Conservation (phyloP, 768 basidiomycete species). For the Leccinum incarnatum region DNA sequence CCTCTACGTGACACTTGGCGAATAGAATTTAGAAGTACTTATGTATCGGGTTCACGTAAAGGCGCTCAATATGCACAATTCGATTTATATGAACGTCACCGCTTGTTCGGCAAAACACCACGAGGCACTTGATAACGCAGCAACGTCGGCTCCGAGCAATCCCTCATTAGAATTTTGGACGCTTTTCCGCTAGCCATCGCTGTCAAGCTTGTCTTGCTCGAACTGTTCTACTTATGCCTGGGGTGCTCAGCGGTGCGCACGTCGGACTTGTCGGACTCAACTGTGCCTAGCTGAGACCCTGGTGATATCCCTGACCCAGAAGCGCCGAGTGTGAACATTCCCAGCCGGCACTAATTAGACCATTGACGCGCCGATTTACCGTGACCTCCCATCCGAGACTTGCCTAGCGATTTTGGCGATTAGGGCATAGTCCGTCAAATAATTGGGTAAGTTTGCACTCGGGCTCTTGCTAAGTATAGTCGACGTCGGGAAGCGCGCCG, state of each 20-base stretch:
- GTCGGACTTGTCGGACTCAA: neutral
- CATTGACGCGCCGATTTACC: neutral
- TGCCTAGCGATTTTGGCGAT: conserved; percentile 22
- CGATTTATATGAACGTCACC: neutral
- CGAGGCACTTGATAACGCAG: neutral
- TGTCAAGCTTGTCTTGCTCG: neutral
- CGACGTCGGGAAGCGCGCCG: neutral
- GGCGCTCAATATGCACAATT: neutral
- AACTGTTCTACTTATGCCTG: neutral
- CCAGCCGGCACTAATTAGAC: conserved; percentile 1
- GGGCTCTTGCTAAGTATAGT: neutral
- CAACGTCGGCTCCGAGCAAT: neutral
- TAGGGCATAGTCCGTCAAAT: conserved; percentile 18
- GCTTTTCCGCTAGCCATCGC: neutral
- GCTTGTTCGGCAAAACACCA: neutral
- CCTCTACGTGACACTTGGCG: conserved; percentile 47
- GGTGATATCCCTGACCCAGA: conserved; percentile 14
- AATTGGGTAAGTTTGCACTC: conserved; percentile 12
- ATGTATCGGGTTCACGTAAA: conserved; percentile 4
- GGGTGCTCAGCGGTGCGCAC: no score
- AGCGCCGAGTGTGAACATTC: conserved; percentile 1
- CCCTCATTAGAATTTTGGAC: neutral
- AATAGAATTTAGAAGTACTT: conserved; percentile 18
- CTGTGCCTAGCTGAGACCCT: conserved; percentile 13
- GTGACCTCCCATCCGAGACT: conserved; percentile 4